Evolutionary conservation across 495 filamentous ascomycete species (phyloP).

Genomic region (Lentithecium fluviatile): DNA sequence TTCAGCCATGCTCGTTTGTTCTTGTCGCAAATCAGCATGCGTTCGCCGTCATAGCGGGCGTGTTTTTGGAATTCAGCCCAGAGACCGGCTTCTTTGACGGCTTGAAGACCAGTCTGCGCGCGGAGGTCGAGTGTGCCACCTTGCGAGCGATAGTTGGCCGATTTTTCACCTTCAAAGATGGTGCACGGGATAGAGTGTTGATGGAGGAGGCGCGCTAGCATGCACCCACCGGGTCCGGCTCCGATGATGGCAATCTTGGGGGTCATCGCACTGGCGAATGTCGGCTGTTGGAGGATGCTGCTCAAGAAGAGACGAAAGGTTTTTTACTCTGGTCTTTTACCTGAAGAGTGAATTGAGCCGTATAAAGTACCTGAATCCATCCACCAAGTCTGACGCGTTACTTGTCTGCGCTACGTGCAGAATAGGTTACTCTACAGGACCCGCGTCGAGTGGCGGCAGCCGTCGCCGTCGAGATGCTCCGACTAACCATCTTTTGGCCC

Average conservation of each 20-base stretch:
- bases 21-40: slow-evolving; percentile 41
- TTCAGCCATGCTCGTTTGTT: slow-evolving; percentile 40
- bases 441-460: no score
- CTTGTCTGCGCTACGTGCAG: no score
- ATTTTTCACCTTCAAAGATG: slow-evolving; percentile 55
- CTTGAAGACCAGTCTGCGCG: slow-evolving; percentile 50
- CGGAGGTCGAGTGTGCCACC: slow-evolving; percentile 61
- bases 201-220: slow-evolving; percentile 57
- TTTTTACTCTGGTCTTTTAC: not conserved
- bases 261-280: slow-evolving; percentile 5
- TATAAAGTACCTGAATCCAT: no score
- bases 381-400: no score
- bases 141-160: slow-evolving; percentile 43
- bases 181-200: slow-evolving; percentile 47
- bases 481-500: no score
- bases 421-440: no score
- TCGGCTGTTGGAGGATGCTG: not conserved
- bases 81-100: slow-evolving; percentile 54
- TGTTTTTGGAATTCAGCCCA: slow-evolving; percentile 49
- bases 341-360: no score
- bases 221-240: slow-evolving; percentile 56
- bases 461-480: no score
- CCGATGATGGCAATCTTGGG: slow-evolving; percentile 41
- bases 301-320: not conserved
- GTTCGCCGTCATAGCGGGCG: slow-evolving; percentile 48